Conservation (phyloP, 2,329 filamentous ascomycete species). For the Pseudovirgaria hyperparasitica region DNA sequence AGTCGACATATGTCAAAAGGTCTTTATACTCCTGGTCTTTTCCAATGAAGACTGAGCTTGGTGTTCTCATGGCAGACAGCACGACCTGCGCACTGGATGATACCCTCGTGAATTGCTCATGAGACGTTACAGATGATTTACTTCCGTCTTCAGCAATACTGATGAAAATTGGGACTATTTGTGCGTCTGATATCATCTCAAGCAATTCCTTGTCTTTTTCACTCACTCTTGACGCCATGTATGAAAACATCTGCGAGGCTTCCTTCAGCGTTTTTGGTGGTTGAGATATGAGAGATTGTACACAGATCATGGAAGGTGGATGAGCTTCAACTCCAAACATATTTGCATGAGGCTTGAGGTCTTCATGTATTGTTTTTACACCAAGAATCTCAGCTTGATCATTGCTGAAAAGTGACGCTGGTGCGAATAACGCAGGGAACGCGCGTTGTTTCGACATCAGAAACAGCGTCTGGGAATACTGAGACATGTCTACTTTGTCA, state of each 20-base stretch:
- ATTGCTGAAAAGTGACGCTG: slow-evolving; percentile 73
- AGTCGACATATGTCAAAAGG: slow-evolving; percentile 96
- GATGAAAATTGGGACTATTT: slow-evolving; percentile 25
- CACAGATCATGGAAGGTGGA: slow-evolving; percentile 65
- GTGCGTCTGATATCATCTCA: slow-evolving; percentile 13
- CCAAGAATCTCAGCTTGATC: slow-evolving; percentile 63
- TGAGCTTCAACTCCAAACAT: slow-evolving; percentile 81
- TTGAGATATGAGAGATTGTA: slow-evolving; percentile 56
- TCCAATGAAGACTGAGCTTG: slow-evolving; percentile 70
- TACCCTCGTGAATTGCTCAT: too few relatives aligned
- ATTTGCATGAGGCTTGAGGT: slow-evolving; percentile 66
- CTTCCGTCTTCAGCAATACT: slow-evolving; percentile 20
- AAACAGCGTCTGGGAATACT: slow-evolving; percentile 29
- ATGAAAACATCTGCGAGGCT: slow-evolving; percentile 65
- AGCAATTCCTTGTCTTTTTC: slow-evolving; percentile 47
- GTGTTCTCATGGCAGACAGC: slow-evolving; percentile 31
- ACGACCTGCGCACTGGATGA: too few relatives aligned
- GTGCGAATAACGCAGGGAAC: slow-evolving; percentile 52
- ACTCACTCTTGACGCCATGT: slow-evolving; percentile 64
- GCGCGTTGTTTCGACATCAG: slow-evolving; percentile 58
- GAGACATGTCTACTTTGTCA: slow-evolving; percentile 42
- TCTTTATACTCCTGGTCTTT: slow-evolving; percentile 61
- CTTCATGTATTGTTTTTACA: slow-evolving; percentile 62
- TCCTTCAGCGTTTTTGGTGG: slow-evolving; percentile 56
- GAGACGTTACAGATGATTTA: too few relatives aligned